Conservation (phyloP, 768 basidiomycete species). For the Peribolospora kevripleyi region DNA sequence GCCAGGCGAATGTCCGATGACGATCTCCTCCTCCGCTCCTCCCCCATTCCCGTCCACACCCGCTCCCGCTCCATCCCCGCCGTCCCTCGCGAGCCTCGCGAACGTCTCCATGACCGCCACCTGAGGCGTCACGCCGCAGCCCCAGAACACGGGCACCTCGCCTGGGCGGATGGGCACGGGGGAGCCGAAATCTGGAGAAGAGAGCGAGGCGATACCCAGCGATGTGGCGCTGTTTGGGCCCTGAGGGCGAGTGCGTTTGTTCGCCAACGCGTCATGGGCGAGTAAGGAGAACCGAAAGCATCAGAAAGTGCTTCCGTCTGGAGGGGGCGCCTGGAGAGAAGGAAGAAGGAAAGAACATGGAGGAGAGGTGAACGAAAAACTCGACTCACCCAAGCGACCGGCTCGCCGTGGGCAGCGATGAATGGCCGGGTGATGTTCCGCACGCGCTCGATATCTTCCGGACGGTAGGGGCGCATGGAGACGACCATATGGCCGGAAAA, state of each 20-base stretch:
- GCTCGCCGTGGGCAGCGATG: conserved; percentile 14
- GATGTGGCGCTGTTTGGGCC: conserved; percentile 5
- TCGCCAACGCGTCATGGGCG: neutral
- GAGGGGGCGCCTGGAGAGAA: no score
- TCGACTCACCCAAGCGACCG: conserved; percentile 11
- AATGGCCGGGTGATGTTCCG: conserved; percentile 10
- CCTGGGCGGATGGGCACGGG: conserved; percentile 10
- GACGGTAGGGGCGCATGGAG: conserved; percentile 15
- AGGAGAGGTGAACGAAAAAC: no score
- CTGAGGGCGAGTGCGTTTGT: no score
- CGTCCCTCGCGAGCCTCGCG: neutral
- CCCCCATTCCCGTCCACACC: no score
- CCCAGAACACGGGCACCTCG: conserved; percentile 17
- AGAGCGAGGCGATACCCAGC: conserved; percentile 11
- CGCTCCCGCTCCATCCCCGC: no score
- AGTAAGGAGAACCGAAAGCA: neutral
- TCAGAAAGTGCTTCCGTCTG: no score
- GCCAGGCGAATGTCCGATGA: conserved; percentile 13
- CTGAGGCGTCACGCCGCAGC: conserved; percentile 15
- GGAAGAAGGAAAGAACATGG: neutral
- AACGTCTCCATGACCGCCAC: conserved; percentile 10
- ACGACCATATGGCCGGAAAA: conserved; percentile 15
- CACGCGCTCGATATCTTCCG: conserved; percentile 4
- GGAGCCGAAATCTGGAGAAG: conserved; percentile 13
- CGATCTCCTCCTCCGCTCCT: conserved; percentile 2